Base-by-base conservation (phyloP, 768 basidiomycete genomes). In the Exidia glandulosa region DNA sequence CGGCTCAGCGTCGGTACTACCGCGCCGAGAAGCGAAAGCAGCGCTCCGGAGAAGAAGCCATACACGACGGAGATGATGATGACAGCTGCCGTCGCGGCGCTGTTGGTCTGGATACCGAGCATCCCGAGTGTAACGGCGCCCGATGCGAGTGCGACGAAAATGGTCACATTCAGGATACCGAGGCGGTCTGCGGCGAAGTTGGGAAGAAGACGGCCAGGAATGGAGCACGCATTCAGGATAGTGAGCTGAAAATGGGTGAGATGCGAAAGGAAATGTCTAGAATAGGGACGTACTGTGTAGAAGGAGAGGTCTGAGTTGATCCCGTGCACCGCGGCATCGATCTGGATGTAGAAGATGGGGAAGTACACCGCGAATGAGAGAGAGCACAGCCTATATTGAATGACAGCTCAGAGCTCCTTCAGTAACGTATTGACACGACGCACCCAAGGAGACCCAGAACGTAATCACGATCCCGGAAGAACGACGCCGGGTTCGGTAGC, bases 311-410 rank as follows among this genome's bases (percentile, higher is more conserved):
- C 70, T 9, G 74, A 66, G 16, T 71, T 67, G 37, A 81, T 72
- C 1, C 77, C 76, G 59, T 80, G 80, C 56, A 73, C 69, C 31
- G 79, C 71, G 1, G 82, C 74, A 60, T 80, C 76, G 13, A 84
- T 67, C 62, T 85, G 84, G 6, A 84, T 63, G 65, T 80, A 85
- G 68, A 81, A 84, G 19, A 81, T 71, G 0, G 82, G 81, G 52
- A 74, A 80, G 61, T 74, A 81, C 19, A 48, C 6, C 25, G 50
- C 25, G 30, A 29, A 31, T 27, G 16, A 54, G 25, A 27, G 25
- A 54, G 50, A 54, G 9, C 25, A 37, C 9, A 19, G 36, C 50
- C 30, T 23, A 29, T 7, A 31, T 31, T 6, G 14, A 54, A 31
- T 54, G 25, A n/a, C 50, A 54, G 25, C n/a, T n/a, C n/a, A n/a